Percentiles rank a stretch among this genome's conserved stretches.
Conservation (phyloP, 257 asterid genomes). For the Scutellaria baicalensis region DNA sequence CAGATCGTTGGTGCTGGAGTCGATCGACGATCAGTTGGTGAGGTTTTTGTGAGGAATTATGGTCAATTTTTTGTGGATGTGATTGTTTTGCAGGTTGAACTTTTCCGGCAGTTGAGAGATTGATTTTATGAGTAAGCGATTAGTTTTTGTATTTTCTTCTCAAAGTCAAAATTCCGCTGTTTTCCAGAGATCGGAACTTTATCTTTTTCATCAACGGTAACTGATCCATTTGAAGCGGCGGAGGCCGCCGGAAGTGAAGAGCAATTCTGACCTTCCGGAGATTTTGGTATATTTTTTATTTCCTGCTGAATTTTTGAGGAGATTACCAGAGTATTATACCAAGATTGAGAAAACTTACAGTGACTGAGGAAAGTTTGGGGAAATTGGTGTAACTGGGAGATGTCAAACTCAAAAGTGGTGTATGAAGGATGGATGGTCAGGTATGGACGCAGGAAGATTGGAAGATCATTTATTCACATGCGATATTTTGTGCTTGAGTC, state of each 20-base stretch:
- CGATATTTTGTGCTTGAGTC: slow-evolving; percentile 92
- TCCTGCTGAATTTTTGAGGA: slow-evolving; percentile 9
- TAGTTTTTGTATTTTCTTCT: background rate
- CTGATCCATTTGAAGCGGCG: slow-evolving; percentile 25
- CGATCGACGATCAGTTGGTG: slow-evolving; percentile 29
- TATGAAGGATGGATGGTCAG: slow-evolving; percentile 99
- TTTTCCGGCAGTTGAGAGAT: background rate
- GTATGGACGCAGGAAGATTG: slow-evolving; percentile 96
- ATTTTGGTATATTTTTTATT: background rate
- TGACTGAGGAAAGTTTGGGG: slow-evolving; percentile 15
- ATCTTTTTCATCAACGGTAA: slow-evolving; percentile 7
- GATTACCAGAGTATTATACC: background rate
- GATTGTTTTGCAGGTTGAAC: background rate
- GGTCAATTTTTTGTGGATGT: slow-evolving; percentile 21
- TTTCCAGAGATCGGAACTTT: slow-evolving; percentile 19
- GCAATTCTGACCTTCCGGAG: slow-evolving; percentile 36
- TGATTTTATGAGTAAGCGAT: slow-evolving; percentile 9
- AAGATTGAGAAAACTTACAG: background rate
- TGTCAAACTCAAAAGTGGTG: slow-evolving; percentile 85
- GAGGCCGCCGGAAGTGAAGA: slow-evolving; percentile 34
- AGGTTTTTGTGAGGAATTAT: slow-evolving; percentile 9
- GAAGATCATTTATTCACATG: slow-evolving; percentile 92
- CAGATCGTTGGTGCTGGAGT: slow-evolving; percentile 42
- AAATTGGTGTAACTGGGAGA: slow-evolving; percentile 18
- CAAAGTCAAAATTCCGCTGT: background rate